Conservation (phyloP, 164 flowering plant species). For the Vitis rotundifolia region DNA sequence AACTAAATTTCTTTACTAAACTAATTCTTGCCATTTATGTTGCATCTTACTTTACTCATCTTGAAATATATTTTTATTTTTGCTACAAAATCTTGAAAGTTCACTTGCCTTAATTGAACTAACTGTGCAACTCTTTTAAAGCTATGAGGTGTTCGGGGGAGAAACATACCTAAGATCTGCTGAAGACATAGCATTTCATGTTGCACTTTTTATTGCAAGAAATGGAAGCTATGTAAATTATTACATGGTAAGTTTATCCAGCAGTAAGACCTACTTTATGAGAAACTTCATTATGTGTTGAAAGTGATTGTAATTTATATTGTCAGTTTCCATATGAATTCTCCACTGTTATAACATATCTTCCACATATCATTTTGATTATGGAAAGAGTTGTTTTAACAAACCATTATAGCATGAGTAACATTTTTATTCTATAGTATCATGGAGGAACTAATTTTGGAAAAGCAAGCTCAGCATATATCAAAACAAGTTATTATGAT, state of each 20-base stretch:
- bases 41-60: no score
- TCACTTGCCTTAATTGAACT: no score
- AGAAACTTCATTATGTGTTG: neutral
- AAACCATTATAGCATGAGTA: neutral
- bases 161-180: conserved; percentile 43
- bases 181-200: conserved; percentile 47
- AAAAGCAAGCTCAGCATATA: conserved; percentile 46
- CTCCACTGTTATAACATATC: neutral
- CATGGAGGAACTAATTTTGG: conserved; percentile 79
- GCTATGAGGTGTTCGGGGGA: conserved; percentile 43
- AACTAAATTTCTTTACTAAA: no score
- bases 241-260: conserved; percentile 36
- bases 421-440: conserved; percentile 28
- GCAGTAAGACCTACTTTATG: neutral
- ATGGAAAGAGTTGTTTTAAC: neutral
- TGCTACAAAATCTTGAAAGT: neutral
- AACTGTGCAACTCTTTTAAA: conserved; percentile 6
- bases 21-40: no score
- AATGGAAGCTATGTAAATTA: conserved; percentile 46
- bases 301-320: neutral
- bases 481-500: conserved; percentile 66
- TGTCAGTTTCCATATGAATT: neutral
- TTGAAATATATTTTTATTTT: no score
- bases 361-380: neutral
- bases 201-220: conserved; percentile 36